These are phyloP conservation scores for Blastosporella zonata DNA, from an alignment of 1,284 basidiomycete genomes.

Conservation along the genomic window DNA sequence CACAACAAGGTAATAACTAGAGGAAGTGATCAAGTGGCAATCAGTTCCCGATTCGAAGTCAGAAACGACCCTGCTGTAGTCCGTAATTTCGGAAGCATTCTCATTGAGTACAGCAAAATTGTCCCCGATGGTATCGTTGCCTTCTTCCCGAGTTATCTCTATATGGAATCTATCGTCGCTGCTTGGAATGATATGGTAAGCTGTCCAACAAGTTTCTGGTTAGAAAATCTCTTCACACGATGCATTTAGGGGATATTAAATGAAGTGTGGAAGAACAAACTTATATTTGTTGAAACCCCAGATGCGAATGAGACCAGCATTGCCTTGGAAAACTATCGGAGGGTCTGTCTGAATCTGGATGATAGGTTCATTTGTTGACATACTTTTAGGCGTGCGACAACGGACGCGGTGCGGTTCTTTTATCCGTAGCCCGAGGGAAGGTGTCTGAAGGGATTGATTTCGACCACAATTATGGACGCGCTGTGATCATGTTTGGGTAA, in stretches of 20 bases:
- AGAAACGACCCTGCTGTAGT: conserved; percentile 99
- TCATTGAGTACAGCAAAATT: conserved; percentile 96
- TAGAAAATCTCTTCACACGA: background rate
- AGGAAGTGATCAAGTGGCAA: conserved; percentile 97
- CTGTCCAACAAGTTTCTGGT: conserved; percentile 4
- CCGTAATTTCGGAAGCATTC: conserved; percentile 96
- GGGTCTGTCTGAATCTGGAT: conserved; percentile 48
- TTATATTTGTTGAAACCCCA: conserved; percentile 99
- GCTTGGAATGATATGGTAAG: conserved; percentile 99
- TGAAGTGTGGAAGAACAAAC: conserved; percentile 99
- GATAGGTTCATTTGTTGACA: conserved; percentile 2
- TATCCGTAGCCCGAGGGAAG: conserved; percentile 98
- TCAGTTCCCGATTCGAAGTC: conserved; percentile 99
- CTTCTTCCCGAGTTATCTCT: conserved; percentile 99
- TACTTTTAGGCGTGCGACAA: conserved; percentile 89
- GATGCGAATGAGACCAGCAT: conserved; percentile 99
- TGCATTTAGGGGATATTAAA: conserved; percentile 85
- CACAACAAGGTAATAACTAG: conserved; percentile 87
- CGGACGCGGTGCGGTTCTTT: conserved; percentile 92
- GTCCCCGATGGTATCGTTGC: conserved; percentile 99
- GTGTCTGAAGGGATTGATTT: conserved; percentile 99
- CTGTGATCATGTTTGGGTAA: conserved; percentile 99
- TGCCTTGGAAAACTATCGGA: conserved; percentile 94
- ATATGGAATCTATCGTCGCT: conserved; percentile 99
- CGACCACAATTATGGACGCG: conserved; percentile 98